Percentiles rank a stretch among this genome's conserved stretches.
Evolutionary conservation across 2,329 filamentous ascomycete genomes (phyloP).

Genomic region (Lecanicillium sp.): DNA sequence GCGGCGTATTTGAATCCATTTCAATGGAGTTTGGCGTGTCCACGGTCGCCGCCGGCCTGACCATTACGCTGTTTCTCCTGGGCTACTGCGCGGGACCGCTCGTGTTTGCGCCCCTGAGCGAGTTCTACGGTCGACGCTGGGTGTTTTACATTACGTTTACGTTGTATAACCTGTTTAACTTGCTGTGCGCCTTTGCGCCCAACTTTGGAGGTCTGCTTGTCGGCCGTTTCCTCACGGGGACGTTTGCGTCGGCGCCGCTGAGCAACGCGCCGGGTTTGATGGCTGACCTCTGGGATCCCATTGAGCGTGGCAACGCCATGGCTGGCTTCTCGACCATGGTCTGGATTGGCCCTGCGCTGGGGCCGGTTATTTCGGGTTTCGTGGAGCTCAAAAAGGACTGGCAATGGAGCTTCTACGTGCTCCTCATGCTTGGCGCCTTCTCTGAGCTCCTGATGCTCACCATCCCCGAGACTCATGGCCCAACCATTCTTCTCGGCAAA

Average conservation of each 20-base stretch:
- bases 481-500: slow-evolving; percentile 46
- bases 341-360: slow-evolving; percentile 47
- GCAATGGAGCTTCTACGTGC: slow-evolving; percentile 47
- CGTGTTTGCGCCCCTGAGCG: slow-evolving; percentile 50
- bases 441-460: slow-evolving; percentile 44
- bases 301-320: slow-evolving; percentile 48
- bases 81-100: slow-evolving; percentile 54
- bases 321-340: slow-evolving; percentile 48
- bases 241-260: slow-evolving; percentile 44
- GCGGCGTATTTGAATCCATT: slow-evolving; percentile 28
- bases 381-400: slow-evolving; percentile 48
- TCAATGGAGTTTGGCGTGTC: slow-evolving; percentile 42
- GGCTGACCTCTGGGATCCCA: slow-evolving; percentile 46
- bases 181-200: slow-evolving; percentile 49
- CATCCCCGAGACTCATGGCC: slow-evolving; percentile 54
- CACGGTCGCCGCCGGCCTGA: slow-evolving; percentile 39
- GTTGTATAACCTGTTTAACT: slow-evolving; percentile 44
- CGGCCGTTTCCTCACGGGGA: slow-evolving; percentile 50
- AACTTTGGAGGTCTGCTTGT: slow-evolving; percentile 48
- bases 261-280: slow-evolving; percentile 46
- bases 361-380: slow-evolving; percentile 51
- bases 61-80: slow-evolving; percentile 49
- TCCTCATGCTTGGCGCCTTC: slow-evolving; percentile 36
- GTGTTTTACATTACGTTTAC: slow-evolving; percentile 46
- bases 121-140: slow-evolving; percentile 50